These are phyloP conservation scores for Coniochaeta sp. DNA, from an alignment of 2,329 filamentous ascomycete genomes.

Conservation along the genomic window DNA sequence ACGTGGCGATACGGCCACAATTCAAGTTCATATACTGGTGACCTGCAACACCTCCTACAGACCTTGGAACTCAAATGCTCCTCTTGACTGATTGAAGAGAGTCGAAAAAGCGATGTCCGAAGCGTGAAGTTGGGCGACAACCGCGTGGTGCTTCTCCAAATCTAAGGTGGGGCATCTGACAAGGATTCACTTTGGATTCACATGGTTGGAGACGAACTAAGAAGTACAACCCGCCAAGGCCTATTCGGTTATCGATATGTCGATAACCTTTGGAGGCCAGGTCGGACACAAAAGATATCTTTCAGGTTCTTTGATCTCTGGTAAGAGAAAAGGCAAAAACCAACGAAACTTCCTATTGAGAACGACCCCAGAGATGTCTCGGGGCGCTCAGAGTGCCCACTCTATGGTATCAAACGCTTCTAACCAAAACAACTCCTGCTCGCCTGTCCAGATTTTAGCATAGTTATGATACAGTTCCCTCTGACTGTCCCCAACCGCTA, in stretches of 20 bases:
- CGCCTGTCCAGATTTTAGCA: not conserved
- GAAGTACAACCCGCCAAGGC: too few species aligned
- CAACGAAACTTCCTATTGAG: not conserved
- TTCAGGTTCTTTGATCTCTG: too few species aligned
- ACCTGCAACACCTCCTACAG: not conserved
- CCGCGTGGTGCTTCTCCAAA: not conserved
- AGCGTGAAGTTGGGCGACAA: not conserved
- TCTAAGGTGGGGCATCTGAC: not conserved
- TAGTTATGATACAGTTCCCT: too few species aligned
- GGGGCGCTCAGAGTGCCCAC: not conserved
- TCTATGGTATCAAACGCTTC: not conserved
- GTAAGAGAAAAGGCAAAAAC: not conserved
- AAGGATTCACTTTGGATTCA: not conserved
- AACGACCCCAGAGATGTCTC: not conserved
- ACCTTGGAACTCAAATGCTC: not conserved
- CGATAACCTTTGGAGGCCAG: too few species aligned
- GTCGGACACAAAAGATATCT: too few species aligned
- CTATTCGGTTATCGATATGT: too few species aligned
- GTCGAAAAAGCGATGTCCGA: not conserved
- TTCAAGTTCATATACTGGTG: not conserved
- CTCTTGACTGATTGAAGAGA: too few species aligned
- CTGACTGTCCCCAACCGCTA: not conserved
- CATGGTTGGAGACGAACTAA: too few species aligned
- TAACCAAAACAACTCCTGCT: not conserved
- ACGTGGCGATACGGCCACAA: not conserved